Evolutionary conservation across 495 filamentous ascomycete species (phyloP), one percentile per base, ranked within the genome.

Genomic region (Cryomyces minteri): DNA sequence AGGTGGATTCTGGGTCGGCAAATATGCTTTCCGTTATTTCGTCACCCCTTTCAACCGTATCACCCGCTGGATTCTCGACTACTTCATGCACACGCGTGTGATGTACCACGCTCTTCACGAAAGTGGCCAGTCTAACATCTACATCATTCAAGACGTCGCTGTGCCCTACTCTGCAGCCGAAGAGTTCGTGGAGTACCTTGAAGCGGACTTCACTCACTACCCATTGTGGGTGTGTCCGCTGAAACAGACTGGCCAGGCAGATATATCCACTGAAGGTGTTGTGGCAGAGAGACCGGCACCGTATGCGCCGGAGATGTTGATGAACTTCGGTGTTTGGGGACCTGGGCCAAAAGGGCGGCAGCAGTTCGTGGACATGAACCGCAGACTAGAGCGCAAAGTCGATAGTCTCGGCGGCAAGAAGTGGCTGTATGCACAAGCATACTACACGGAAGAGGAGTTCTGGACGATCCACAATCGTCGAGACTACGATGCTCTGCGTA

Each of bases 81-180:
- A 73, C 55, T 77, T 80, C 49, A 47, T 76, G 47, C 76, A 77
- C 55, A 79, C 76, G 40, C 62, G 76, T 12, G 75, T 76, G 66
- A 67, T 78, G 54, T 78, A 75, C 60, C 69, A 71, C 25, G 74
- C 73, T 3, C 56, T 77, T 3, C 72, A 78, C 59, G 70, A 63
- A 30, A 69, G 65, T 14, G 72, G 72, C 34, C 63, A 74, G 53
- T 63, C 62, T 40, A 62, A 62, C 29, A 59, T 66, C 41, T 72
- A 72, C 50, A 57, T 78, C 31, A 66, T 77, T 18, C 73, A 78
- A 52, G 74, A 78, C 50, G 54, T 76, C 25, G 71, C 70, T 39
- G 57, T 78, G 51, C 74, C 73, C 1, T 67, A 67, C 37, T 54
- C 55, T 31, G 70, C 65, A 1, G 65, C 64, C 5, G 62, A 67